Percentiles rank a stretch among this genome's conserved stretches.
Evolutionary conservation across 495 filamentous ascomycete genomes (phyloP).

Genomic region (Entonaema liquescens): DNA sequence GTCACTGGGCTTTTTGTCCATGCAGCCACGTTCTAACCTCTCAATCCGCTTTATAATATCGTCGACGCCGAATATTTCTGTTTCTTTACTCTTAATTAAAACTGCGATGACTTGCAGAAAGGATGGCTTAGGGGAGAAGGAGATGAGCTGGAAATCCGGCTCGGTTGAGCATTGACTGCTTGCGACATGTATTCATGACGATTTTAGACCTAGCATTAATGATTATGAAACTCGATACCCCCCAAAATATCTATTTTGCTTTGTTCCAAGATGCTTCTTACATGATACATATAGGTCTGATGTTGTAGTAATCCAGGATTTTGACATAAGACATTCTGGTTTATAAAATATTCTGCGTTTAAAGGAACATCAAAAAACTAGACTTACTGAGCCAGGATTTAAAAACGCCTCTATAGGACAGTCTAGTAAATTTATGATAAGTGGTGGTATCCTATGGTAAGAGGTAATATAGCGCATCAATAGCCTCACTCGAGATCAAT

Average conservation of each 20-base stretch:
- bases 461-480: not conserved
- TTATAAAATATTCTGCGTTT: not conserved
- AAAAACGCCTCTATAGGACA: too few species aligned
- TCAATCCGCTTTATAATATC: constrained; percentile 22
- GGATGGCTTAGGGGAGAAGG: constrained; percentile 1
- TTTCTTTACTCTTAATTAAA: constrained; percentile 11
- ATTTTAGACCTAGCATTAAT: constrained; percentile 33
- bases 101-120: constrained; percentile 4
- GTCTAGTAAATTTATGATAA: too few species aligned
- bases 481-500: not conserved
- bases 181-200: constrained; percentile 21
- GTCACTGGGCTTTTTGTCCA: constrained; percentile 26
- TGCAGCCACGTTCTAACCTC: not conserved
- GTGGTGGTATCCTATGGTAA: too few species aligned
- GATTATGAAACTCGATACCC: constrained; percentile 44
- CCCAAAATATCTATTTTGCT: not conserved
- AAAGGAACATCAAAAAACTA: not conserved
- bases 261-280: too few species aligned
- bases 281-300: not conserved
- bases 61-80: not conserved
- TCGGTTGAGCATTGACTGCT: constrained; percentile 22
- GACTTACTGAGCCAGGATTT: not conserved
- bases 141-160: constrained; percentile 1
- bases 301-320: not conserved
- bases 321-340: not conserved